Percentiles rank a stretch among this genome's conserved stretches.
These are phyloP conservation scores for Tetrahymena borealis DNA, from an alignment of 73 alveolate species.

Conservation along the genomic window DNA sequence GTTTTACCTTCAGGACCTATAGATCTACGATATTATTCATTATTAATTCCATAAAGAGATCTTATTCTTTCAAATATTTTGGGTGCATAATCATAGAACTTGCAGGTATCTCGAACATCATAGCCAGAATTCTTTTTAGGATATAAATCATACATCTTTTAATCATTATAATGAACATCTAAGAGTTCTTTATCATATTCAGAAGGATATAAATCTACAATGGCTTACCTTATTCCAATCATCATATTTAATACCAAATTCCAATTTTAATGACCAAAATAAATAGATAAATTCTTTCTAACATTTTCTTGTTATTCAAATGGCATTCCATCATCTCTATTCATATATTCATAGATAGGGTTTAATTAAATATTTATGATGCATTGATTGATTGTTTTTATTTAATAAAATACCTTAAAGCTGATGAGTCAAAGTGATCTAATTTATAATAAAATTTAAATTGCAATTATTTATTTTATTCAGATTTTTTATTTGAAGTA, in stretches of 20 bases:
- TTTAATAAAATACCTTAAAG: not conserved
- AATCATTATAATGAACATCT: slow-evolving; percentile 58
- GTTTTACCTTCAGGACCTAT: slow-evolving; percentile 55
- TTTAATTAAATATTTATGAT: too few relatives aligned
- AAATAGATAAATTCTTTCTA: slow-evolving; percentile 36
- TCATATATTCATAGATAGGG: not conserved
- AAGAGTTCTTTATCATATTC: slow-evolving; percentile 41
- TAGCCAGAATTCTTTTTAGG: slow-evolving; percentile 56
- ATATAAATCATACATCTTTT: slow-evolving; percentile 57
- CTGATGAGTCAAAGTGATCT: not conserved
- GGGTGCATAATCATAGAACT: slow-evolving; percentile 78
- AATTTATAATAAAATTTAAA: not conserved
- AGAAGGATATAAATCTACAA: slow-evolving; percentile 61
- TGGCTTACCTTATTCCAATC: slow-evolving; percentile 88
- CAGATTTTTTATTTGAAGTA: too few relatives aligned
- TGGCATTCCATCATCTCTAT: too few relatives aligned
- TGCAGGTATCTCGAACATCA: slow-evolving; percentile 54
- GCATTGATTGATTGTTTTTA: not conserved
- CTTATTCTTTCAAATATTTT: slow-evolving; percentile 60
- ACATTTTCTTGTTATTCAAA: slow-evolving; percentile 2
- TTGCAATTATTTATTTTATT: not conserved
- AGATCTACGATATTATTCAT: slow-evolving; percentile 54
- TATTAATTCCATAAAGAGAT: slow-evolving; percentile 41
- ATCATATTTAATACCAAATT: slow-evolving; percentile 78
- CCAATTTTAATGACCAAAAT: slow-evolving; percentile 80